Evolutionary conservation across 352 stramenopile species (phyloP), one percentile per base, ranked within the genome.

Genomic region (Globisporangium paddicum): DNA sequence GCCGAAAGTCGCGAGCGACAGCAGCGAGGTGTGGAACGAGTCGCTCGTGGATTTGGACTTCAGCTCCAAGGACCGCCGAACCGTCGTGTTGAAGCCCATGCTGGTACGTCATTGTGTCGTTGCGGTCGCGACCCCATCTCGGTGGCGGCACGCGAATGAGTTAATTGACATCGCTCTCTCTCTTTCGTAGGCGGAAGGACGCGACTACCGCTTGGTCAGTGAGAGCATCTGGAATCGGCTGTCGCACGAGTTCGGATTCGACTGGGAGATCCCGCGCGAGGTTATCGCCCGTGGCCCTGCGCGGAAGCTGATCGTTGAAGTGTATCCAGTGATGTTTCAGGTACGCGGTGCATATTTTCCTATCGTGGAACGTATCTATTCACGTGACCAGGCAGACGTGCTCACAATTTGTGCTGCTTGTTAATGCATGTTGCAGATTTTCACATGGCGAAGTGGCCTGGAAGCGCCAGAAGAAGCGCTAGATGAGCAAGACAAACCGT

Each of bases 271-370:
- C 51, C 13, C 72, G 3, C 72, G 86, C 26, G 63, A 69, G 14
- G 83, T 95, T 1, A 63, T 93, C 23, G 51, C 71, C 10, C 70
- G 69, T 28, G 78, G 75, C 18, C 69, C 67, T 1, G 51, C 60
- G 14, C 65, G 60, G 44, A 69, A 73, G 60, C 66, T 75, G n/a
- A 32, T 78, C 30, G 77, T 95, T 14, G 79, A 92, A 38, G 65
- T 93, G 4, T 87, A 95, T 58, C 83, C 80, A 4, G 62, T 85
- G 18, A 55, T 79, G 38, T 93, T 91, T 41, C 76, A 91, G 75
- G 79, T 67, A 38, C 25, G 18, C 11, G 6, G 16, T 34, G 5
- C 14, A 25, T 23, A n/a, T 25, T 37, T 38, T 8, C 13, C 18
- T 16, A 52, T 3, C 38, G 16, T n/a, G n/a, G n/a, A n/a, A 25